A percentile compares a stretch with the other conserved stretches of the same genome.
Conservation (phyloP, 345 rosid genomes). For the Arabidopsis arenosa region DNA sequence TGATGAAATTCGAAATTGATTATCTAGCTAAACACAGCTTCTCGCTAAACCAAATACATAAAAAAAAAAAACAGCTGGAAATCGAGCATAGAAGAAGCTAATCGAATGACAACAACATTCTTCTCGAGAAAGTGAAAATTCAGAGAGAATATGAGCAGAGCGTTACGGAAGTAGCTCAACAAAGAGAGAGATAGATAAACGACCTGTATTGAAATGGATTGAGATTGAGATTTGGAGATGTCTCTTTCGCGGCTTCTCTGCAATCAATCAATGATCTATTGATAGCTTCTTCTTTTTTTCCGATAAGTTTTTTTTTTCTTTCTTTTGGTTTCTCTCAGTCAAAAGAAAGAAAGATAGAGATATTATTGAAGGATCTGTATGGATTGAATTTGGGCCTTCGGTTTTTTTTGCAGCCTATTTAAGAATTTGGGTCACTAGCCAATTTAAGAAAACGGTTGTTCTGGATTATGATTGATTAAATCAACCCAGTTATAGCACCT, state of each 20-base stretch:
- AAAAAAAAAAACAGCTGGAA: neutral
- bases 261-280: slow-evolving; percentile 43
- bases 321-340: slow-evolving; percentile 10
- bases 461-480: neutral
- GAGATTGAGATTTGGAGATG: slow-evolving; percentile 22
- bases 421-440: neutral
- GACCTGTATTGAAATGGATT: slow-evolving; percentile 29
- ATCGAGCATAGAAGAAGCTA: slow-evolving; percentile 3
- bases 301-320: neutral
- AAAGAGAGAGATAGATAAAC: slow-evolving; percentile 20
- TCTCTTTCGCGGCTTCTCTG: slow-evolving; percentile 30
- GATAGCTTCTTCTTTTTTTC: neutral
- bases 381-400: slow-evolving; percentile 28
- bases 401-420: slow-evolving; percentile 12
- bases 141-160: neutral
- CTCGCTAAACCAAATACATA: neutral
- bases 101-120: slow-evolving; percentile 22
- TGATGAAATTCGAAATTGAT: neutral
- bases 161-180: neutral
- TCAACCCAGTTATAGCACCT: too few species aligned
- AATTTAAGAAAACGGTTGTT: neutral
- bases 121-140: neutral
- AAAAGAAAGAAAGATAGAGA: neutral
- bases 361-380: slow-evolving; percentile 9
- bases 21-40: neutral